These are phyloP conservation scores for Mycena leptocephala DNA, from an alignment of 768 basidiomycete species.

Conservation along the genomic window DNA sequence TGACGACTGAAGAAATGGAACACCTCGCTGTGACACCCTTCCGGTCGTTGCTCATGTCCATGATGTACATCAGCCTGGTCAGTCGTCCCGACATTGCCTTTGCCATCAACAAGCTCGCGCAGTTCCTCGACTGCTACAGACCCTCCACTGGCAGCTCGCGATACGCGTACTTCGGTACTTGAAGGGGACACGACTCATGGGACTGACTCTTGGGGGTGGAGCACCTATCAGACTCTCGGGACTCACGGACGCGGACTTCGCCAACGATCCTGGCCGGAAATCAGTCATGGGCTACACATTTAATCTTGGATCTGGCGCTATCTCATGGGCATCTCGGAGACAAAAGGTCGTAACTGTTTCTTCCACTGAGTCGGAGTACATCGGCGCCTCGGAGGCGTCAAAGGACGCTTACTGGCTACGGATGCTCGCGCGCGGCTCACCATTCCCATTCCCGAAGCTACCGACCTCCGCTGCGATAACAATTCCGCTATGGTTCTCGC, in stretches of 20 bases:
- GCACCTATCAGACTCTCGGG: neutral
- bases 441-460: neutral
- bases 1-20: neutral
- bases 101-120: neutral
- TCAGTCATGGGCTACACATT: neutral
- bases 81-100: neutral
- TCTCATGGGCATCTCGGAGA: neutral
- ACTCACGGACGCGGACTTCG: neutral
- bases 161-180: neutral
- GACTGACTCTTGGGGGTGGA: neutral
- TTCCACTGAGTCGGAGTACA: neutral
- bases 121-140: neutral
- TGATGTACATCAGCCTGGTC: neutral
- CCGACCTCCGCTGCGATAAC: neutral
- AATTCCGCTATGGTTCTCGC: neutral
- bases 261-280: neutral
- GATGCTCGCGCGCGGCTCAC: neutral
- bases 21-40: neutral
- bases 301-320: neutral
- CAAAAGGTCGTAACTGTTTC: neutral
- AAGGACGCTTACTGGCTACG: neutral
- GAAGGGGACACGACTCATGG: neutral
- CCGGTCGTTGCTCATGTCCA: neutral
- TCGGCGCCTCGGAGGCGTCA: neutral
- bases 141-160: neutral